These are phyloP conservation scores for Ceratocystis huliohia DNA, from an alignment of 2,329 filamentous ascomycete species.

Conservation along the genomic window DNA sequence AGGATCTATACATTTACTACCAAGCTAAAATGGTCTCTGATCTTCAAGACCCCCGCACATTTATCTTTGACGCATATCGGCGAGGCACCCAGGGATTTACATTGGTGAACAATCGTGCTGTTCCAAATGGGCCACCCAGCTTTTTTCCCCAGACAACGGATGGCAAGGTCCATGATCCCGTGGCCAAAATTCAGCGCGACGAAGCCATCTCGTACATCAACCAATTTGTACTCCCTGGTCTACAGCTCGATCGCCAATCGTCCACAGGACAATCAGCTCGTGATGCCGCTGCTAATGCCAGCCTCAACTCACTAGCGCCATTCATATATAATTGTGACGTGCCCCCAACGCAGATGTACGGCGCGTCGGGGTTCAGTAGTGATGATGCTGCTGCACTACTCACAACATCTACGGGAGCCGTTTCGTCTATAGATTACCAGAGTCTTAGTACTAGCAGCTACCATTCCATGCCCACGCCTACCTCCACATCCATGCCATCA, in stretches of 20 bases:
- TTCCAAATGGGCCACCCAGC: constrained; percentile 49
- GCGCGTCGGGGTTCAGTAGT: neutral
- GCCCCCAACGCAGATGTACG: neutral
- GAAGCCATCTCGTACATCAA: constrained; percentile 57
- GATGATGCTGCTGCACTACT: constrained; percentile 7
- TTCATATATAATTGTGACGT: constrained; percentile 24
- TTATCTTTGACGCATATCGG: constrained; percentile 33
- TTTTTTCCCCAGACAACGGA: constrained; percentile 43
- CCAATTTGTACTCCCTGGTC: constrained; percentile 50
- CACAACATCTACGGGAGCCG: constrained; percentile 24
- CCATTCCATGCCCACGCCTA: neutral
- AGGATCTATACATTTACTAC: constrained; percentile 55
- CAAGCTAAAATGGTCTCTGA: constrained; percentile 45
- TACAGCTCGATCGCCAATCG: neutral
- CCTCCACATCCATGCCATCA: neutral
- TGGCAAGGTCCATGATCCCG: constrained; percentile 42
- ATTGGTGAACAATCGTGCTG: constrained; percentile 50
- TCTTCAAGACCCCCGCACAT: constrained; percentile 42
- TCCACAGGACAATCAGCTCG: neutral
- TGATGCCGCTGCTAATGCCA: constrained; percentile 30
- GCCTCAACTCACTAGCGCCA: constrained; percentile 42
- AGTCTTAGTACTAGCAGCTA: neutral
- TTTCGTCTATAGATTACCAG: constrained; percentile 27
- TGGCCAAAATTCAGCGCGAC: constrained; percentile 53
- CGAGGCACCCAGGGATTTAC: constrained; percentile 41